Evolutionary conservation across 2,329 filamentous ascomycete species (phyloP).

Genomic region (Orbilia ellipsospora): DNA sequence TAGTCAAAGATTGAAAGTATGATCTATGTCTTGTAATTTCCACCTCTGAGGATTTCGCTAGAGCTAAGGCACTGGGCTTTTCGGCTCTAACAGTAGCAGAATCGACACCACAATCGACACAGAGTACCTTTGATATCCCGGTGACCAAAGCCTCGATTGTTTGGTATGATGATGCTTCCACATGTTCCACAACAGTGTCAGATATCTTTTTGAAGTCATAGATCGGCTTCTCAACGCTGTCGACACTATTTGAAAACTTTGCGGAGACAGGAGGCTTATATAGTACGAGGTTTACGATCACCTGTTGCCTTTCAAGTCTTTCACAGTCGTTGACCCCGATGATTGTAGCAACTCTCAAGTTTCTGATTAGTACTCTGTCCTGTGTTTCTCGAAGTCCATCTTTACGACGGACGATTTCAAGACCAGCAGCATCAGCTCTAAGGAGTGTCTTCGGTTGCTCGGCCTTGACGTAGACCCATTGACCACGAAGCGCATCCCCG

Average conservation of each 20-base stretch:
- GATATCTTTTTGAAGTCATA: conserved; percentile 57
- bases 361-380: conserved; percentile 57
- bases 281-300: conserved; percentile 62
- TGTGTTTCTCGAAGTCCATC: conserved; percentile 53
- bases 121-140: conserved; percentile 65
- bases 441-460: conserved; percentile 58
- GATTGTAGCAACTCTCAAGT: conserved; percentile 60
- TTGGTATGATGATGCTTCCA: conserved; percentile 66
- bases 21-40: conserved; percentile 65
- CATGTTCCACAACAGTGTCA: conserved; percentile 58
- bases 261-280: conserved; percentile 61
- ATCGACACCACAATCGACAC: conserved; percentile 64
- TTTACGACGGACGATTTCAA: conserved; percentile 57
- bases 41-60: conserved; percentile 66
- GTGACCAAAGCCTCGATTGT: conserved; percentile 68
- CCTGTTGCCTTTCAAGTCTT: conserved; percentile 66
- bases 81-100: conserved; percentile 66
- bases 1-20: conserved; percentile 62
- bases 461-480: conserved; percentile 58
- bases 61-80: conserved; percentile 67
- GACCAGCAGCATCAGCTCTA: conserved; percentile 58
- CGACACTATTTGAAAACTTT: conserved; percentile 26
- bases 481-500: conserved; percentile 56
- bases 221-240: conserved; percentile 8
- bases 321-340: conserved; percentile 69